Evolutionary conservation across 768 basidiomycete genomes (phyloP).

Genomic region (Clathrus columnatus): DNA sequence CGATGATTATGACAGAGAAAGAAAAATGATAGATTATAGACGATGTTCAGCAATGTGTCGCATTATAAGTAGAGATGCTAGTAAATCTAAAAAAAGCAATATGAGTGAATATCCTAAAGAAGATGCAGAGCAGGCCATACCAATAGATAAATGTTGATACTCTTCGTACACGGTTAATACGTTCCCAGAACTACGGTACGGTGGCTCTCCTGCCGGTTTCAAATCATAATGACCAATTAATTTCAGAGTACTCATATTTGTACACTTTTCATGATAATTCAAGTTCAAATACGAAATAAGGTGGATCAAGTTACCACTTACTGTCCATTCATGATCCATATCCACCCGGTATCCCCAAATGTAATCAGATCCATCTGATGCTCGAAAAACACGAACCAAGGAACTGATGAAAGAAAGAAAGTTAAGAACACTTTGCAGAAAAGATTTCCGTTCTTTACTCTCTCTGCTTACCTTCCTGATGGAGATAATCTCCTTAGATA

Average conservation of each 20-base stretch:
- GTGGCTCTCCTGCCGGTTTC: constrained; percentile 42
- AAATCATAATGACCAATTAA: constrained; percentile 61
- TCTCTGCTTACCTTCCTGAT: constrained; percentile 61
- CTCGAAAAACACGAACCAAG: constrained; percentile 57
- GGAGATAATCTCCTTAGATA: constrained; percentile 57
- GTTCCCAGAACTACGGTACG: constrained; percentile 51
- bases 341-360: constrained; percentile 50
- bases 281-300: too few species aligned
- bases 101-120: not conserved
- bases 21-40: constrained; percentile 21
- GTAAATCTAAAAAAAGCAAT: constrained; percentile 33
- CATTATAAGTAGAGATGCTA: constrained; percentile 55
- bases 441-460: too few species aligned
- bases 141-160: constrained; percentile 43
- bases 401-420: too few species aligned
- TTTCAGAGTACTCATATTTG: constrained; percentile 37
- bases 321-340: constrained; percentile 58
- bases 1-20: not conserved
- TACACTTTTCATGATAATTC: too few species aligned
- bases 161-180: constrained; percentile 51
- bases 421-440: too few species aligned
- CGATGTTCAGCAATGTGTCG: constrained; percentile 48
- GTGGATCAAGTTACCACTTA: too few species aligned
- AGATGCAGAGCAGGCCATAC: constrained; percentile 28
- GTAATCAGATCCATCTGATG: constrained; percentile 63